Evolutionary conservation across 1,139 yeast genomes (phyloP), one percentile per base, ranked within the genome.

Genomic region (Tardiomyces digboiensis): DNA sequence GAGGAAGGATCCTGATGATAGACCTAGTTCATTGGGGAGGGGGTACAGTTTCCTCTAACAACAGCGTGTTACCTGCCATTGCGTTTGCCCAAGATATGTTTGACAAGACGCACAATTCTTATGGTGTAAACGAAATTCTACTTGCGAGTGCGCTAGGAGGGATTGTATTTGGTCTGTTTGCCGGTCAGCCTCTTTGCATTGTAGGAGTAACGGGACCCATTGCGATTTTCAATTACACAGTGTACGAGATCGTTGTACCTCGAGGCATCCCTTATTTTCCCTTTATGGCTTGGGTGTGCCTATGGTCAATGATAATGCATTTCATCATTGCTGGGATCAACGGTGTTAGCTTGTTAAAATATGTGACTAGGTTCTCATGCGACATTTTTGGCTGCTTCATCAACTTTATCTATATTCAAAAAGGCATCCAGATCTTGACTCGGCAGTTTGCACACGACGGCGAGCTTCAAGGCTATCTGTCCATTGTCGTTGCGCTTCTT

Each of bases 41-140:
- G n/a, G n/a, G n/a, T n/a, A n/a, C n/a, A n/a, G n/a, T n/a, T n/a
- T n/a, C n/a, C n/a, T n/a, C 33, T 26, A 8, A 26, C 33, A 16
- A 26, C 10, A 26, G 33, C 40, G 44, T 91, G 39, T 68, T 91
- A 23, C 98, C 98, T 1, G 97, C 97, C 0, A 75, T 91, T 40
- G 96, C 97, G 0, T 91, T 91, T 71, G 95, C 97, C 1, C 97
- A 88, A 59, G 98, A 91, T 61, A 83, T 89, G 96, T 88, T 87
- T 61, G 70, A 89, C 64, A 78, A 86, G 48, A 91, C 98, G 0
- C 66, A 83, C 46, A 80, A 84, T 54, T 74, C 89, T 21, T 91
- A 85, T 57, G 98, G 98, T 2, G 84, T 91, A 2, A 91, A 91
- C 59, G 98, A 91, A 59, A 84, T 89, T 2, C 67, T 91, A 29